Conservation (phyloP, 805 yeast genomes). For the Kurtzmaniella cleridarum region DNA sequence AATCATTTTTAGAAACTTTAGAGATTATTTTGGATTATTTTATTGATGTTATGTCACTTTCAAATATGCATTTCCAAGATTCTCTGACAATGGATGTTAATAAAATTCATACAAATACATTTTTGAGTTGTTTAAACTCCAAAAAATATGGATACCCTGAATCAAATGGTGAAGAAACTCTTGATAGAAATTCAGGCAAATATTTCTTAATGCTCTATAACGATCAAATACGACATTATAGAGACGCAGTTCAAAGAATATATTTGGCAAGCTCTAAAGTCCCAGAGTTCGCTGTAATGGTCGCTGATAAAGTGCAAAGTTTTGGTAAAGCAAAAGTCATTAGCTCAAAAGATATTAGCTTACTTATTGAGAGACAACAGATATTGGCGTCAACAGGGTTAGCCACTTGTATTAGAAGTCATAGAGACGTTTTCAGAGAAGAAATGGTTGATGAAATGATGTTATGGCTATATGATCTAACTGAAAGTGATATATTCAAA, state of each 20-base stretch:
- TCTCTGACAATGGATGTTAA: slow-evolving; percentile 24
- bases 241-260: slow-evolving; percentile 67
- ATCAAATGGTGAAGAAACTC: slow-evolving; percentile 26
- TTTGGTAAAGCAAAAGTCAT: slow-evolving; percentile 69
- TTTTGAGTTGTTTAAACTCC: slow-evolving; percentile 28
- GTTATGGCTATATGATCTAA: slow-evolving; percentile 57
- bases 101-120: slow-evolving; percentile 14
- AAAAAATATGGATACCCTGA: slow-evolving; percentile 36
- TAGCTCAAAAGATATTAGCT: slow-evolving; percentile 46
- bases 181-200: slow-evolving; percentile 36
- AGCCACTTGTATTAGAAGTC: slow-evolving; percentile 58
- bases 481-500: slow-evolving; percentile 48
- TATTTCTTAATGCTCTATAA: slow-evolving; percentile 65
- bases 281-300: slow-evolving; percentile 64
- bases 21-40: slow-evolving; percentile 51
- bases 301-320: slow-evolving; percentile 55
- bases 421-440: slow-evolving; percentile 70
- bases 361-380: slow-evolving; percentile 50
- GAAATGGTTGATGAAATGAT: slow-evolving; percentile 73
- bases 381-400: slow-evolving; percentile 59
- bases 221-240: slow-evolving; percentile 70
- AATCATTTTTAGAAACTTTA: slow-evolving; percentile 36
- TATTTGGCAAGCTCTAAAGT: slow-evolving; percentile 59
- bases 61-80: slow-evolving; percentile 35
- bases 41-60: slow-evolving; percentile 53